Evolutionary conservation across 495 filamentous ascomycete species (phyloP).

Genomic region (Penicillium cataractarum): DNA sequence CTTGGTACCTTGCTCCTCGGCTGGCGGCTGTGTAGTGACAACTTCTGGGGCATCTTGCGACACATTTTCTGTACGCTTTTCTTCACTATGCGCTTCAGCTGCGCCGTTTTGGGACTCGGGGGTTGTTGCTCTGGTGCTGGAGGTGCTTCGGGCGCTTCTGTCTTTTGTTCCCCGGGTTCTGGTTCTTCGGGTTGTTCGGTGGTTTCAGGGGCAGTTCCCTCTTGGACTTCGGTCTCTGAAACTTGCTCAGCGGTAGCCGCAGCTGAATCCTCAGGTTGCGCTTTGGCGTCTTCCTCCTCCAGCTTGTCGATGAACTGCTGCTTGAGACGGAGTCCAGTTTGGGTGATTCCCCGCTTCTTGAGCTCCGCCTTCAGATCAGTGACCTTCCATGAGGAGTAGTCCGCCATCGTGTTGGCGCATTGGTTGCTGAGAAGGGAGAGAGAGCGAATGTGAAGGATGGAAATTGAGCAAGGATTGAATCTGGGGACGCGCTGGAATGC

Average conservation of each 20-base stretch:
- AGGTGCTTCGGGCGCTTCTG: constrained; percentile 21
- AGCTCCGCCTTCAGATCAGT: constrained; percentile 58
- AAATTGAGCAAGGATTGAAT: constrained; percentile 20
- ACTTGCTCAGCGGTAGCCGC: constrained; percentile 14
- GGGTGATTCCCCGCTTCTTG: constrained; percentile 53
- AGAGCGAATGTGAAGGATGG: background rate
- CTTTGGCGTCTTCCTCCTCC: constrained; percentile 46
- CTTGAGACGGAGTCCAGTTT: constrained; percentile 55
- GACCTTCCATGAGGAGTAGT: constrained; percentile 58
- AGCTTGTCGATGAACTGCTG: constrained; percentile 52
- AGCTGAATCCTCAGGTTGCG: constrained; percentile 16
- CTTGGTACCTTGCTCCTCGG: background rate
- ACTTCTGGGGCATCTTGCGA: background rate
- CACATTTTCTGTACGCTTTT: constrained; percentile 7
- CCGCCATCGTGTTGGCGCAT: constrained; percentile 41
- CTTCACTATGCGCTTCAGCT: constrained; percentile 3
- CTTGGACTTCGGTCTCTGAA: constrained; percentile 19
- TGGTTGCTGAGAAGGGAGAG: background rate
- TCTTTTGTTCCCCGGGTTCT: constrained; percentile 18
- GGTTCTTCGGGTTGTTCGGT: constrained; percentile 17
- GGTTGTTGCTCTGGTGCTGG: constrained; percentile 12
- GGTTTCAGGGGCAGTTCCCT: constrained; percentile 14
- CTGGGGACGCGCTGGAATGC: constrained; percentile 37
- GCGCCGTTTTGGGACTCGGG: background rate
- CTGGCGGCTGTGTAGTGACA: background rate